These are phyloP conservation scores for Plasmodium coatneyi DNA, from an alignment of 169 alveolate species.

Conservation along the genomic window DNA sequence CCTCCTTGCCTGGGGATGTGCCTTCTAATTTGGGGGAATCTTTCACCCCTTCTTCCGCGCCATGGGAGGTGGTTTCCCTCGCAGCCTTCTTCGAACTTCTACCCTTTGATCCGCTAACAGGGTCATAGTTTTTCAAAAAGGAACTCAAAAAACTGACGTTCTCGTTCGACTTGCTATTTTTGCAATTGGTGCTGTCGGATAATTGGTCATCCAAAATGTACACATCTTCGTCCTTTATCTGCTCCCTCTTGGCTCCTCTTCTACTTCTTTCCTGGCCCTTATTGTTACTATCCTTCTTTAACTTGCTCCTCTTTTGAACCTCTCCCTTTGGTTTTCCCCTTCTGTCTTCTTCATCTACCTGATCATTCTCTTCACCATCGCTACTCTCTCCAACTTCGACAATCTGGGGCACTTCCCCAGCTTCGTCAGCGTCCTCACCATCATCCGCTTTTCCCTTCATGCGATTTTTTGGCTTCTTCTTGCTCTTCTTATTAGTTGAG, in stretches of 20 bases:
- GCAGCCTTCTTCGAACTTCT: not conserved
- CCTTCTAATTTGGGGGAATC: not conserved
- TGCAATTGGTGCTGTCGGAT: not conserved
- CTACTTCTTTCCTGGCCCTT: not conserved
- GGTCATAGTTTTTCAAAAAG: not conserved
- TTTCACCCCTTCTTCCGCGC: not conserved
- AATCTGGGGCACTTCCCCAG: not conserved
- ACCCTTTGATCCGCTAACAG: not conserved
- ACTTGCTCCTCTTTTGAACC: not conserved
- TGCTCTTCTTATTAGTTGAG: slow-evolving; percentile 18
- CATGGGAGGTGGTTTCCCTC: not conserved
- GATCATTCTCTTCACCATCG: not conserved
- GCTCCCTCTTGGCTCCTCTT: not conserved
- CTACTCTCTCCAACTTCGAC: not conserved
- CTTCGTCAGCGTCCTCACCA: not conserved
- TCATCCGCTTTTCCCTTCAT: not conserved
- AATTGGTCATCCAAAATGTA: not conserved
- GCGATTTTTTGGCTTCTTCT: slow-evolving; percentile 9
- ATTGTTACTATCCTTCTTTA: not conserved
- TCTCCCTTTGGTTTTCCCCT: not conserved
- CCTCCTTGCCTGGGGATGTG: not conserved
- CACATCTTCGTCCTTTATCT: not conserved
- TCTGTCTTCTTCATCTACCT: not conserved
- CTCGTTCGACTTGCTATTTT: slow-evolving; percentile 27
- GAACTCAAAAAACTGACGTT: slow-evolving; percentile 18